Base-by-base conservation (phyloP, 305 asterid genomes). In the Fraxinus platypoda region DNA sequence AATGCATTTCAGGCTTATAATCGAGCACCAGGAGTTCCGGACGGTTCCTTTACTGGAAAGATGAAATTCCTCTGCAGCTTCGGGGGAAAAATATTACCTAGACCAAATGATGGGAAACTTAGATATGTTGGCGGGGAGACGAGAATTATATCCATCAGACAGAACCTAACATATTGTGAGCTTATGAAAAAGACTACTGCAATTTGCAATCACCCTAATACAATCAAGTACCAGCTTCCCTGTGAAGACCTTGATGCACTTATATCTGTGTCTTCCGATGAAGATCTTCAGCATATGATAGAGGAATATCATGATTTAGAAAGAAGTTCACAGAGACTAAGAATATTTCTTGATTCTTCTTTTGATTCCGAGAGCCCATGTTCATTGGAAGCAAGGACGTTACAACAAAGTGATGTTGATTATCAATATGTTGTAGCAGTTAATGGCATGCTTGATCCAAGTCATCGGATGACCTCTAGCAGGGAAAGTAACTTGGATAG, bases 101-200 rank as follows among this genome's bases (percentile, higher is more conserved):
- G 99, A 86, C 97, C 98, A 2, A 94, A 88, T 26, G 98, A 97
- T 43, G 95, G 93, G 78, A 95, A 90, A 80, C 97, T 94, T 77
- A 89, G 99, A 82, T 93, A 94, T 84, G 94, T 90, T 35, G 99
- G 97, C 21, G 99, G 99, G 77, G 98, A 94, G 81, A 97, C 98
- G 0, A 89, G 89, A 86, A 94, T 97, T 46, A 89, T 94, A 85
- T 94, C 97, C 43, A 86, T 93, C 13, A 88, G 90, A 81, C 94
- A 92, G 78, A 79, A 90, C 79, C 34, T 88, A 76, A 89, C 91
- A 3, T 92, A 84, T 80, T 19, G 68, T 28, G 98, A 97, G 80
- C 95, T 97, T 49, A 83, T 90, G 78, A 87, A 80, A 75, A 94
- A 92, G 87, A 91, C 98, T 25, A 76, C 83, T 13, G 90, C 88